These are phyloP conservation scores for Raffaelea ambrosiae DNA, from an alignment of 2,329 filamentous ascomycete genomes.

Conservation along the genomic window DNA sequence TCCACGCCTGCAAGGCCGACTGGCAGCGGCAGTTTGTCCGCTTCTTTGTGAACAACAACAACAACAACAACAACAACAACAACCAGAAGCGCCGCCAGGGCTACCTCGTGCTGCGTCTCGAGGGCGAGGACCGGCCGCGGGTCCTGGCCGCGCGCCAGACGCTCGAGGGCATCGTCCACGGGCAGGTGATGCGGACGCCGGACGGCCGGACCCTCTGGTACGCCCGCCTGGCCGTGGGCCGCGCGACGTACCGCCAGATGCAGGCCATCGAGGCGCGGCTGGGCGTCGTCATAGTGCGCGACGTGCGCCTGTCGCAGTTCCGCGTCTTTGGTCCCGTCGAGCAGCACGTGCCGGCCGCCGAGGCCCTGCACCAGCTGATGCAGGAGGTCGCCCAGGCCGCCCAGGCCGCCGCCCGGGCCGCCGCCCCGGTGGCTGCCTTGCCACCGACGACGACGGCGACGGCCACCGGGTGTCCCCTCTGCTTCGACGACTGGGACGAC, in stretches of 20 bases:
- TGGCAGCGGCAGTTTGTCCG: constrained; percentile 23
- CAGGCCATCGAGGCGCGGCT: constrained; percentile 13
- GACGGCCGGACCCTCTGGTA: constrained; percentile 23
- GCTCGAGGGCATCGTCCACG: constrained; percentile 24
- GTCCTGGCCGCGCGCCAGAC: constrained; percentile 22
- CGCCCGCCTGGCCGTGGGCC: constrained; percentile 16
- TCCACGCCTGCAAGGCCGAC: constrained; percentile 16
- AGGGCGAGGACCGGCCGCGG: constrained; percentile 21
- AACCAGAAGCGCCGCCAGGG: constrained; percentile 12
- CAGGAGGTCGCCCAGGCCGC: too few relatives aligned
- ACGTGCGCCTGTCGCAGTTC: constrained; percentile 21
- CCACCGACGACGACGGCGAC: neutral
- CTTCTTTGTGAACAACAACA: constrained; percentile 11
- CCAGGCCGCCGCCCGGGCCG: too few relatives aligned
- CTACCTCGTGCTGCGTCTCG: constrained; percentile 26
- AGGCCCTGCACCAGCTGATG: constrained; percentile 12
- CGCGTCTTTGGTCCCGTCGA: constrained; percentile 18
- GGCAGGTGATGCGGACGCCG: constrained; percentile 18
- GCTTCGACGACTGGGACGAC: constrained; percentile 27
- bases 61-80: too few relatives aligned
- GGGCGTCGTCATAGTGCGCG: constrained; percentile 20
- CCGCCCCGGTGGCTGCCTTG: too few relatives aligned
- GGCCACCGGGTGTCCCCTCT: constrained; percentile 22
- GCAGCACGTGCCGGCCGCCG: neutral
- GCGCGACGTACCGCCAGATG: constrained; percentile 11